phyloP scores from a whole-genome alignment of 108 stramenopile genomes.

The Cyclostephanos invisitatus region DNA sequence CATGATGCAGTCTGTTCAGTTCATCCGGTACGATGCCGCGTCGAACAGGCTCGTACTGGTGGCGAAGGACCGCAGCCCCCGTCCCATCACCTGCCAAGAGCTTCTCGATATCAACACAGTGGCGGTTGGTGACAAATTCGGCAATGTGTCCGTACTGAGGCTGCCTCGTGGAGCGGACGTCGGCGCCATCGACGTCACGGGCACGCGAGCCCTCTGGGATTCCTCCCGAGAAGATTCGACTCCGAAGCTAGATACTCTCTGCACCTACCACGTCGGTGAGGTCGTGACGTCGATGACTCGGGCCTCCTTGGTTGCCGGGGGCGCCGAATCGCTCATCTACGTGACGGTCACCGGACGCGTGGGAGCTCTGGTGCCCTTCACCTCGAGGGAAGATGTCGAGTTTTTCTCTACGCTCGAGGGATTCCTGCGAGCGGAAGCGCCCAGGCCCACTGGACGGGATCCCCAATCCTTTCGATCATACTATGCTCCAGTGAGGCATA shows the following conservation, averaged over 20 bases:
- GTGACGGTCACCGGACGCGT: slow-evolving; percentile 92
- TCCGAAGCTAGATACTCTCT: slow-evolving; percentile 88
- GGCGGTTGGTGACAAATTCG: slow-evolving; percentile 96
- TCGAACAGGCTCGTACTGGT: slow-evolving; percentile 86
- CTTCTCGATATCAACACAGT: slow-evolving; percentile 96
- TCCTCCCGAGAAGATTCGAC: slow-evolving; percentile 60
- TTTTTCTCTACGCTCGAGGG: slow-evolving; percentile 95
- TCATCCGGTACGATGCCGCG: slow-evolving; percentile 88
- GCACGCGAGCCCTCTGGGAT: slow-evolving; percentile 76
- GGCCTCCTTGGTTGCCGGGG: slow-evolving; percentile 88
- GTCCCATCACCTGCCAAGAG: slow-evolving; percentile 85
- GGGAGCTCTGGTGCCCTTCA: slow-evolving; percentile 92
- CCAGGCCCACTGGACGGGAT: slow-evolving; percentile 88
- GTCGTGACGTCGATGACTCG: slow-evolving; percentile 92
- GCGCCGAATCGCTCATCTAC: slow-evolving; percentile 90
- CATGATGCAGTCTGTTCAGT: slow-evolving; percentile 86
- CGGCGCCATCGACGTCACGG: slow-evolving; percentile 72
- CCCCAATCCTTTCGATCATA: slow-evolving; percentile 93
- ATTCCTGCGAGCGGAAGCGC: slow-evolving; percentile 77
- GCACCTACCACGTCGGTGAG: slow-evolving; percentile 91
- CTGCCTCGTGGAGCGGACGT: slow-evolving; percentile 79
- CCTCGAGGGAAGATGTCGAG: slow-evolving; percentile 91
- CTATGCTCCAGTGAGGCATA: slow-evolving; percentile 91
- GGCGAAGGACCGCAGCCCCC: slow-evolving; percentile 88
- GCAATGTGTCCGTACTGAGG: slow-evolving; percentile 93